Conservation (phyloP, 176 grass and related monocot species). For the Thalia dealbata region DNA sequence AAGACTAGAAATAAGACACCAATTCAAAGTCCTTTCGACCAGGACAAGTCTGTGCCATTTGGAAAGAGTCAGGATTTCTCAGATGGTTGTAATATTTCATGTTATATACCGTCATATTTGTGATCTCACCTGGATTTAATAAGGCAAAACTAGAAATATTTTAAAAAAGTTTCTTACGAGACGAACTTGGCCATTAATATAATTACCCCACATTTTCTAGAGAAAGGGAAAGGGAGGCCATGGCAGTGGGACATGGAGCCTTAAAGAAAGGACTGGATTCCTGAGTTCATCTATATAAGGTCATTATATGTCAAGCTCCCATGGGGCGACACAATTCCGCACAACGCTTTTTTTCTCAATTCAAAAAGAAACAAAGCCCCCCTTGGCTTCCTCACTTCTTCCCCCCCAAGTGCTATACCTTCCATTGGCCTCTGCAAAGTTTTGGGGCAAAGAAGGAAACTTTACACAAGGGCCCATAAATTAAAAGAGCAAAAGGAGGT, state of each 20-base stretch:
- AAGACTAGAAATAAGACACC: too few species aligned
- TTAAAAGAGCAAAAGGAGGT: background rate
- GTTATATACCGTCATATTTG: too few species aligned
- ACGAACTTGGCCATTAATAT: background rate
- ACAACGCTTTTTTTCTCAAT: background rate
- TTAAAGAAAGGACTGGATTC: background rate
- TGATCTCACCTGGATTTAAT: too few species aligned
- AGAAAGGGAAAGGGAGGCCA: background rate
- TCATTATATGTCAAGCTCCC: background rate
- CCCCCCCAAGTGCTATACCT: background rate
- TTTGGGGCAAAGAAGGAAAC: background rate
- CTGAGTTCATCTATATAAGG: background rate
- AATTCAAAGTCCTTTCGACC: background rate
- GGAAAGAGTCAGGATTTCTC: too few species aligned
- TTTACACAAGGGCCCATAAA: background rate
- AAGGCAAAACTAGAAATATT: too few species aligned
- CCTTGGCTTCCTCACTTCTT: background rate
- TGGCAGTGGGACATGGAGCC: background rate
- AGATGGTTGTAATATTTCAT: too few species aligned
- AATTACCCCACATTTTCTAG: background rate
- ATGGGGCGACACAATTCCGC: background rate
- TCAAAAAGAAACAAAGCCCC: background rate
- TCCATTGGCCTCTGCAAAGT: background rate
- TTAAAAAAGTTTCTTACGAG: too few species aligned
- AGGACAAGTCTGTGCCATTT: too few species aligned